Evolutionary conservation across 108 stramenopile genomes (phyloP).

Genomic region (Nitzschia sp.): DNA sequence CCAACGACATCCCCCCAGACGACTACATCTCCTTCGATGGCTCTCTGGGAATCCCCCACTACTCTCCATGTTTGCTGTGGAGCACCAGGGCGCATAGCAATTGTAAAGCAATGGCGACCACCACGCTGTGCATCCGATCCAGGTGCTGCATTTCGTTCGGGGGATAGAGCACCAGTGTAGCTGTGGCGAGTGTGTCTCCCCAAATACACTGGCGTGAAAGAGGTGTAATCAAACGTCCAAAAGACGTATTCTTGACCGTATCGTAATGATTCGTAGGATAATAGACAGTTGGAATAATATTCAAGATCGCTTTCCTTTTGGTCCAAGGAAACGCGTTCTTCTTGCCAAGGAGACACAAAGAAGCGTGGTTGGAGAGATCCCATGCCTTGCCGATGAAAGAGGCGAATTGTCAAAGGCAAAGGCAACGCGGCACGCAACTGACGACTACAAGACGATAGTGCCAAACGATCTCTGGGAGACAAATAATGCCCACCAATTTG

Average conservation of each 20-base stretch:
- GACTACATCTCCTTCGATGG: conserved; percentile 7
- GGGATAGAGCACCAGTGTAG: not conserved
- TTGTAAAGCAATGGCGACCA: too few species aligned
- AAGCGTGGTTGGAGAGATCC: conserved; percentile 4
- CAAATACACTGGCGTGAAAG: conserved; percentile 9
- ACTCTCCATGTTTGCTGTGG: conserved; percentile 28
- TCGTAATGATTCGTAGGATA: not conserved
- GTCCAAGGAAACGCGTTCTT: too few species aligned
- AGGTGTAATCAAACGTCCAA: conserved; percentile 24
- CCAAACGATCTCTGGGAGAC: conserved; percentile 20
- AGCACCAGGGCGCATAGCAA: conserved; percentile 17
- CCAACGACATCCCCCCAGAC: conserved; percentile 25
- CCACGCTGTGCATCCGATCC: not conserved
- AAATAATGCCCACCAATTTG: conserved; percentile 15
- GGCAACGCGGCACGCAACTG: conserved; percentile 7
- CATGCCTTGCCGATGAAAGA: conserved; percentile 3
- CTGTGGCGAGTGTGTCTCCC: conserved; percentile 28
- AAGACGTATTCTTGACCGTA: conserved; percentile 17
- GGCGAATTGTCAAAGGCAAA: conserved; percentile 3
- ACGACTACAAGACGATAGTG: conserved; percentile 10
- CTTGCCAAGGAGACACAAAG: conserved; percentile 11
- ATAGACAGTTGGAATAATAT: not conserved
- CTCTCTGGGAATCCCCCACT: not conserved
- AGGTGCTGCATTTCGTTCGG: conserved; percentile 5
- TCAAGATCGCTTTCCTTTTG: not conserved